Base-by-base conservation (phyloP, 306 rosid genomes). In the Biancaea sappan region DNA sequence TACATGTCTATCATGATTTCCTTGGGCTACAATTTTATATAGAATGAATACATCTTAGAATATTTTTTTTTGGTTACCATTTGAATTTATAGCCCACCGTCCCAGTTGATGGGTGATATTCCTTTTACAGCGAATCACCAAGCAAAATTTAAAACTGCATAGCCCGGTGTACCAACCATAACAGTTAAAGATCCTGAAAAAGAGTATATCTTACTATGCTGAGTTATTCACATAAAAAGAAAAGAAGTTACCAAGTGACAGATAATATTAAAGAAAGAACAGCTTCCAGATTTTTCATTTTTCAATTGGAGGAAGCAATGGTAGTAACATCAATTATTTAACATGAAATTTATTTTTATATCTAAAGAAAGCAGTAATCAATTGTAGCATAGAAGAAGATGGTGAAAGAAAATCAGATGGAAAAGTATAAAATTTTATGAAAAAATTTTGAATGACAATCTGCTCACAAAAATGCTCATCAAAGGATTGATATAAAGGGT, bases 161-260 rank as follows among this genome's bases (percentile, higher is more conserved):
- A 15, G 63, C 8, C 53, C 44, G 25, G 62, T 29, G 68, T 54
- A 32, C 62, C 3, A 69, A 75, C 34, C 25, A n/a, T 46, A 69
- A 6, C 18, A 44, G 56, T 64, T 26, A 14, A 24, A 31, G 58
- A 77, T 66, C 78, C 83, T 64, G 70, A 32, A 44, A 62, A 25
- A 43, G 38, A 43, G 44, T 31, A 65, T 6, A 40, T 0, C 22
- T 60, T 29, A 18, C 22, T 28, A 52, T 9, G 40, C 10, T 24
- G 25, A 43, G 69, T 63, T 1, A 53, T 11, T 64, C n/a, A 21
- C 22, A 38, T 9, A 71, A 64, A 11, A 24, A 71, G 41, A 25
- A 29, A 22, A 46, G 4, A 48, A 7, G 35, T 37, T 13, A 40
- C 32, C 63, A 69, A 59, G 57, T 68, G 51, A 57, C 35, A 35